Base-by-base conservation (phyloP, 2,329 filamentous ascomycete genomes). In the Fusarium sp. region DNA sequence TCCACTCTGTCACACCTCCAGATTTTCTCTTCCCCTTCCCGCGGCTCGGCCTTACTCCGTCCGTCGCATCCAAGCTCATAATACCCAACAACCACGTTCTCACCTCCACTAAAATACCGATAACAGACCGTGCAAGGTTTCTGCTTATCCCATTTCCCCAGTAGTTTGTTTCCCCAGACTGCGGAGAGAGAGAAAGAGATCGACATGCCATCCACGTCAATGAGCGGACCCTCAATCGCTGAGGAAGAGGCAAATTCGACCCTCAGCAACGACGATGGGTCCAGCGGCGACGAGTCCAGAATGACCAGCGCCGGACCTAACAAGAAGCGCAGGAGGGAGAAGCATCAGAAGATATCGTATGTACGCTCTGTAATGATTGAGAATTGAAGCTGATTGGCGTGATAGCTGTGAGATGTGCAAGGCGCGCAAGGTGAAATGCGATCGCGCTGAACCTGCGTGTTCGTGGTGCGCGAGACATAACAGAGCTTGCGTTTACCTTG, bases 401-500 rank as follows among this genome's bases (percentile, higher is more conserved):
- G 13, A 44, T 70, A 85, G 83, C 66, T 85, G 84, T 74, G 84
- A 85, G 75, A 78, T 84, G 52, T 85, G 84, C 80, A 85, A 85
- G 76, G 82, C 83, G 32, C 81, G 84, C 51, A 85, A 85, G 75
- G 84, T 85, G 32, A 85, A 85, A 72, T 85, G 84, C 76, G 87
- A 90, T 77, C 86, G 88, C 63, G 83, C 84, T 39, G 87, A 89
- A 75, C 88, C 88, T 5, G 87, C 87, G n/a, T 93, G 91, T 81
- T 91, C 91, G 28, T 93, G 91, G 91, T 94, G 91, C 79, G 83
- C 89, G 56, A 89, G 91, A 57, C 92, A 93, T 80, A 87, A 88
- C 66, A 89, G 92, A 72, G 76, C 86, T 47, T 93, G 91, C 79
- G 89, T 92, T 79, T 93, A 93, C 79, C 90, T 89, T 69, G 91